These are phyloP conservation scores for Phytophthora foliorum DNA, from an alignment of 352 stramenopile genomes.

Conservation along the genomic window DNA sequence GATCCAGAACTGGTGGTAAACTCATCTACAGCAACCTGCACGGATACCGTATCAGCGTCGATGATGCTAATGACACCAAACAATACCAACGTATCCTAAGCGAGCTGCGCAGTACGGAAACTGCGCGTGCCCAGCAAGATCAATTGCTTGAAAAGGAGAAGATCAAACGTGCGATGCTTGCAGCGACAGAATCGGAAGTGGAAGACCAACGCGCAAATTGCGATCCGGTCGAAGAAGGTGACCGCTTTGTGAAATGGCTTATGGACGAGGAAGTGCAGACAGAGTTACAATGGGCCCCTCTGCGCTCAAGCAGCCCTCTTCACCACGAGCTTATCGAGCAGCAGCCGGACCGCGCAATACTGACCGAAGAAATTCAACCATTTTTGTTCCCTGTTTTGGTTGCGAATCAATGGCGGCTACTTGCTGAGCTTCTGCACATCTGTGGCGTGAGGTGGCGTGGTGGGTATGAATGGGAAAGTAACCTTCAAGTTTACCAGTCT, in stretches of 20 bases:
- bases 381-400: conserved; percentile 73
- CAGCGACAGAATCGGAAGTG: conserved; percentile 33
- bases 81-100: conserved; percentile 83
- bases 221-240: conserved; percentile 33
- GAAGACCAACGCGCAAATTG: conserved; percentile 74
- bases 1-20: conserved; percentile 17
- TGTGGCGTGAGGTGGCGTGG: conserved; percentile 52
- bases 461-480: conserved; percentile 29
- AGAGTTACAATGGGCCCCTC: conserved; percentile 64
- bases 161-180: conserved; percentile 36
- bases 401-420: conserved; percentile 39
- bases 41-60: conserved; percentile 76
- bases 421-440: conserved; percentile 55
- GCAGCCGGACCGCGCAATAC: conserved; percentile 66
- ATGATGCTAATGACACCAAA: conserved; percentile 63
- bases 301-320: conserved; percentile 50
- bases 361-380: conserved; percentile 82
- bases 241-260: conserved; percentile 64
- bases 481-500: conserved; percentile 15
- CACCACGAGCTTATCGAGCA: conserved; percentile 68
- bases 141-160: conserved; percentile 38
- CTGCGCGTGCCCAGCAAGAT: conserved; percentile 41
- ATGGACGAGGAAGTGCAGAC: conserved; percentile 44
- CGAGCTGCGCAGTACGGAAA: conserved; percentile 68
- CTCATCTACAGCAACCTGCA: conserved; percentile 87